Conservation (phyloP, 169 alveolate genomes). For the Plasmodium inui region DNA sequence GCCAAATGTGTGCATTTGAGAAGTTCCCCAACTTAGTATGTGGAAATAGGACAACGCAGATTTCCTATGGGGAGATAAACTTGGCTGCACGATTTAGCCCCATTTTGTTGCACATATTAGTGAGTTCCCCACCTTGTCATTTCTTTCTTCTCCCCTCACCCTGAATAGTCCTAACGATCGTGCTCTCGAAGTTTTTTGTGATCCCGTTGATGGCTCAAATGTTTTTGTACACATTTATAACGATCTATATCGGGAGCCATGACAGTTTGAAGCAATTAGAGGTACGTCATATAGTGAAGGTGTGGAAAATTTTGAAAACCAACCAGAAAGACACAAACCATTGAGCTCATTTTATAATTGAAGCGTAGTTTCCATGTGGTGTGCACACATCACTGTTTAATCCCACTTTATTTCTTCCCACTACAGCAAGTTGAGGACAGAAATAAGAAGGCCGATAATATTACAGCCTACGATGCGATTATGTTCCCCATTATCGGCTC, state of each 20-base stretch:
- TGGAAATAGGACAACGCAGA: not conserved
- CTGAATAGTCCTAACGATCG: constrained; percentile 37
- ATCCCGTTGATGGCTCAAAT: constrained; percentile 55
- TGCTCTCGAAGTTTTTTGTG: constrained; percentile 63
- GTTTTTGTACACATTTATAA: constrained; percentile 71
- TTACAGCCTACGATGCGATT: constrained; percentile 73
- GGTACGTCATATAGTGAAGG: not conserved
- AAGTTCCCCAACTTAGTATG: not conserved
- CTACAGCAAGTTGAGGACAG: constrained; percentile 30
- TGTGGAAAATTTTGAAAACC: not conserved
- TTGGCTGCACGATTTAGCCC: not conserved
- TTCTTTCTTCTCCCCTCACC: not conserved
- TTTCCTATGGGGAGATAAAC: not conserved
- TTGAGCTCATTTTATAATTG: not conserved
- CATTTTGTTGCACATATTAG: not conserved
- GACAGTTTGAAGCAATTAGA: constrained; percentile 74
- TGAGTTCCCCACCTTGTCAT: not conserved
- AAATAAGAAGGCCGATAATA: constrained; percentile 45
- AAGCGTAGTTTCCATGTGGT: not conserved
- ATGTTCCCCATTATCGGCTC: constrained; percentile 77
- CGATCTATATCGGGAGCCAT: constrained; percentile 74
- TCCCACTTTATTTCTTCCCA: not conserved
- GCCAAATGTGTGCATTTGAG: not conserved
- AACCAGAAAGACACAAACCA: constrained; percentile 1
- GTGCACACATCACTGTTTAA: not conserved